Evolutionary conservation across 345 rosid genomes (phyloP).

Genomic region (Atalantia buxifolia): DNA sequence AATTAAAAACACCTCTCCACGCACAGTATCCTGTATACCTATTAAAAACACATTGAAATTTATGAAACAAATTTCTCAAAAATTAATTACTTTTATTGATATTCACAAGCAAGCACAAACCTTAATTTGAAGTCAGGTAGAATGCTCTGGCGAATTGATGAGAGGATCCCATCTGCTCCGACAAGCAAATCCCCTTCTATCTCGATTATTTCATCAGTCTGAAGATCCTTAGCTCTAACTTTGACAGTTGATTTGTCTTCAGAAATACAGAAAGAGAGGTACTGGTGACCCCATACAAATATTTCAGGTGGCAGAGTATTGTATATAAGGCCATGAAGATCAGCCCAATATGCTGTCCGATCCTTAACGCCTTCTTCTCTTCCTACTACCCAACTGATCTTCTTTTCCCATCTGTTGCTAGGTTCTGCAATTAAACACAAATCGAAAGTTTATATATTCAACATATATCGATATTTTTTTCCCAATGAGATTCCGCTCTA

Average conservation of each 20-base stretch:
- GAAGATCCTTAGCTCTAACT: slow-evolving; percentile 44
- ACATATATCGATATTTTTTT: too few relatives aligned
- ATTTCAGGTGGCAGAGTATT: slow-evolving; percentile 39
- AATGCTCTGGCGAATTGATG: slow-evolving; percentile 45
- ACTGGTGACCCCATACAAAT: slow-evolving; percentile 60
- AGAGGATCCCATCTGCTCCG: slow-evolving; percentile 75
- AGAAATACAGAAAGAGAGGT: slow-evolving; percentile 44
- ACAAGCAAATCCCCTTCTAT: slow-evolving; percentile 56
- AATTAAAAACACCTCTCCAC: slow-evolving; percentile 75
- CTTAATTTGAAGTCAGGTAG: slow-evolving; percentile 40
- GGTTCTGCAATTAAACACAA: slow-evolving; percentile 36
- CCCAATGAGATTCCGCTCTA: too few relatives aligned
- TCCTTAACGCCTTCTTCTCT: slow-evolving; percentile 61
- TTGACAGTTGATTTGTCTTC: slow-evolving; percentile 38
- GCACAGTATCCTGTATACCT: slow-evolving; percentile 83
- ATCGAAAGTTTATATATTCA: background rate
- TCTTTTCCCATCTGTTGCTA: slow-evolving; percentile 38
- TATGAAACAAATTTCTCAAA: background rate
- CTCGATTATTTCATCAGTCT: slow-evolving; percentile 41
- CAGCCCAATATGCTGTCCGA: slow-evolving; percentile 69
- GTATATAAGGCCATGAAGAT: slow-evolving; percentile 57
- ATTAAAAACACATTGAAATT: slow-evolving; percentile 4
- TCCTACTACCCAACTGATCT: slow-evolving; percentile 30
- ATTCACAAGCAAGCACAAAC: slow-evolving; percentile 20
- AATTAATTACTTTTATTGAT: too few relatives aligned